phyloP scores from a whole-genome alignment of 73 alveolate genomes.

The Paramecium octaurelia region DNA sequence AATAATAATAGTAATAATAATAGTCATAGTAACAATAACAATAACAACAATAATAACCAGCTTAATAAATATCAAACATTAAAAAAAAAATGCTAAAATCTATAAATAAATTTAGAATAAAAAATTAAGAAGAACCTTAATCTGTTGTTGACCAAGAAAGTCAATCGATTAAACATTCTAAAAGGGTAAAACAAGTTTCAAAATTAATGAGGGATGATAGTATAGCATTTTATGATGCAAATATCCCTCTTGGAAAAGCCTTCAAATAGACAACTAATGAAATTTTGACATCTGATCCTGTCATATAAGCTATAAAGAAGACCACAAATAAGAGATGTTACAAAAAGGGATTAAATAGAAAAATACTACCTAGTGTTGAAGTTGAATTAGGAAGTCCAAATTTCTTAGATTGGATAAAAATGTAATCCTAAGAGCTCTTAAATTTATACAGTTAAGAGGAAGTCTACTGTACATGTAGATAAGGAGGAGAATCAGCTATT shows the following conservation, averaged over 20 bases:
- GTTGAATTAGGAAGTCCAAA: background rate
- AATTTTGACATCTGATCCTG: background rate
- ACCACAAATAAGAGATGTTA: background rate
- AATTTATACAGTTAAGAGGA: background rate
- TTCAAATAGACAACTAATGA: background rate
- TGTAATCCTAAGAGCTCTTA: background rate
- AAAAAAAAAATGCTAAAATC: background rate
- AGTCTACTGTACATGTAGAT: constrained; percentile 3
- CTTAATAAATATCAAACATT: background rate
- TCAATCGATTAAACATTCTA: constrained; percentile 3
- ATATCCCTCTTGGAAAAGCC: constrained; percentile 5
- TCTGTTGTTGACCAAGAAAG: background rate
- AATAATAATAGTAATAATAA: background rate
- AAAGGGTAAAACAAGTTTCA: background rate
- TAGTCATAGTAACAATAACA: background rate
- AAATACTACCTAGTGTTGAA: background rate
- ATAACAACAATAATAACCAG: background rate
- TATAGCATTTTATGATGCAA: constrained; percentile 46
- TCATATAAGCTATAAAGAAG: background rate
- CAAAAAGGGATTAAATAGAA: background rate
- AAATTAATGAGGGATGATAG: constrained; percentile 30
- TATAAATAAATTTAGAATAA: background rate
- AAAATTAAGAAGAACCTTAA: background rate
- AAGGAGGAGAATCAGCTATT: constrained; percentile 43
- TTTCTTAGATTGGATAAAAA: background rate